Evolutionary conservation across 495 filamentous ascomycete species (phyloP), one percentile per base, ranked within the genome.

Genomic region (Penicillium longicatenatum): DNA sequence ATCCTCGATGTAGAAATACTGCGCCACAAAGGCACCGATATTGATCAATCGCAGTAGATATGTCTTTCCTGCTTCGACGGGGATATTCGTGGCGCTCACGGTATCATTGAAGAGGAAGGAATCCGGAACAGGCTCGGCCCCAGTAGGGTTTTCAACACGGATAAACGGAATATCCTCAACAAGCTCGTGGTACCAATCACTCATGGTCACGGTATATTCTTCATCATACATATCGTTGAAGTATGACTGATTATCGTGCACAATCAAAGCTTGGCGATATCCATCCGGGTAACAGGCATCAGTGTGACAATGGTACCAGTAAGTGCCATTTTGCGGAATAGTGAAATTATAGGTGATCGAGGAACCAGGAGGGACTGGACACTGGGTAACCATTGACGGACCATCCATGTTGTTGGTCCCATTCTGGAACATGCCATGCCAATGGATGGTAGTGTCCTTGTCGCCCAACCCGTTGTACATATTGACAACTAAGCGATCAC

Each of bases 241-340:
- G 4, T 88, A 88, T 12, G 76, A 71, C 0, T 65, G 0, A 76
- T 62, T 80, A 63, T 92, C 89, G 50, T 91, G 82, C 33, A 94
- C 74, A 42, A 93, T 84, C 35, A 94, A 68, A 0, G 89, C 81
- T 1, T 86, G 87, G 46, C 87, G 80, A 29, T 89, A 78, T 26
- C 90, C 90, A 66, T 93, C 90, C 2, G 89, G 86, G 53, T 91
- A 91, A 64, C 89, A 88, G 4, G 76, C 81, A 45, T 75, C 73
- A 17, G 79, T 77, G 62, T 93, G 89, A 11, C 85, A 90, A 68
- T 93, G 89, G 62, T 92, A 92, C 90, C 90, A 93, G 70, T 90
- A 92, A 0, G 88, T 90, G 29, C 89, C 89, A 11, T 83, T 83
- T 67, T 92, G 86, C 0, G 20, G 20, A 68, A 91, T 87, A 8